Evolutionary conservation across 768 basidiomycete species (phyloP).

Genomic region (Clavaria fumosa): DNA sequence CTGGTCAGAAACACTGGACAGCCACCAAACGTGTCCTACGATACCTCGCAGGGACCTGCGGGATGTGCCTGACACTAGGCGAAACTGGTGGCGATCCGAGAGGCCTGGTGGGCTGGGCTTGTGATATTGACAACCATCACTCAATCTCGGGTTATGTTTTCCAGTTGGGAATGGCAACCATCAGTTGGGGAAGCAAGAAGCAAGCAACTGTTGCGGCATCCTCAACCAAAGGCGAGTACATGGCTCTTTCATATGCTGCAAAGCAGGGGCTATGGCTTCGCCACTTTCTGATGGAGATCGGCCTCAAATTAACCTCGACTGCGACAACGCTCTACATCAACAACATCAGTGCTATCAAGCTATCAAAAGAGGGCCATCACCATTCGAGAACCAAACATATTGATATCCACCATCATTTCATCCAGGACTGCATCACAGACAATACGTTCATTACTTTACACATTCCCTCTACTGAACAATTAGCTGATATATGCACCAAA

Average conservation of each 20-base stretch:
- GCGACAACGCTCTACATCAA: conserved; percentile 7
- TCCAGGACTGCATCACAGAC: too few species aligned
- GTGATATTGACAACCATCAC: conserved; percentile 11
- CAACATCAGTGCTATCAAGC: conserved; percentile 5
- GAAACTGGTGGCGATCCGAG: background rate
- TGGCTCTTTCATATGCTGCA: conserved; percentile 18
- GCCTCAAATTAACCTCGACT: conserved; percentile 13
- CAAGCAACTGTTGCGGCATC: conserved; percentile 23
- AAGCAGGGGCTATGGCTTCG: conserved; percentile 21
- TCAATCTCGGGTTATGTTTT: conserved; percentile 23
- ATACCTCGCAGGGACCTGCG: too few species aligned
- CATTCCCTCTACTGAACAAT: conserved; percentile 19
- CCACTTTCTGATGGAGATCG: conserved; percentile 10
- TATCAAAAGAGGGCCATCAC: conserved; percentile 4
- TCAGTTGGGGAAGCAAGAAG: conserved; percentile 21
- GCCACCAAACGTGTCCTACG: conserved; percentile 10
- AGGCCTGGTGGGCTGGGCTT: conserved; percentile 12
- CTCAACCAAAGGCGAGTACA: conserved; percentile 26
- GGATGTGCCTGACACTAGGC: conserved; percentile 4
- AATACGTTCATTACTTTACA: conserved; percentile 13
- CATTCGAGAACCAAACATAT: conserved; percentile 5
- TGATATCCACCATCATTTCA: conserved; percentile 6
- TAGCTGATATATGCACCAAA: conserved; percentile 29
- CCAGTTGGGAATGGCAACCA: conserved; percentile 15
- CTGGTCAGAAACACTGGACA: conserved; percentile 18